A percentile compares a stretch with the other conserved stretches of the same genome.
Evolutionary conservation across 352 stramenopile genomes (phyloP).

Genomic region (Plasmopara halstedii): DNA sequence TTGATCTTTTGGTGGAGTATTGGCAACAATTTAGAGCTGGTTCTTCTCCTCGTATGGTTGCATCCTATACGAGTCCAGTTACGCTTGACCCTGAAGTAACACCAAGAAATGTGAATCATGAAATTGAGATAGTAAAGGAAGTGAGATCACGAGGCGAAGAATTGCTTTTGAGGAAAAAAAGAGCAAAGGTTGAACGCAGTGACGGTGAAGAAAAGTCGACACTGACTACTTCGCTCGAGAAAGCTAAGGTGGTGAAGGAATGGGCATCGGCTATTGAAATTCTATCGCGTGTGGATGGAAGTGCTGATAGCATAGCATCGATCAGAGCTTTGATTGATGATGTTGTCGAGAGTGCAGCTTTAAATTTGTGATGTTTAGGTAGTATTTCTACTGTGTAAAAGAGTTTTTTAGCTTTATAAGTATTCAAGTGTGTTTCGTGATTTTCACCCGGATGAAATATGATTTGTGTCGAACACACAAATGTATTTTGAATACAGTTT

Average conservation of each 20-base stretch:
- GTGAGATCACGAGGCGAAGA: neutral
- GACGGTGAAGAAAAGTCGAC: neutral
- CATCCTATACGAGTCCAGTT: neutral
- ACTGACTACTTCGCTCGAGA: slow-evolving; percentile 9
- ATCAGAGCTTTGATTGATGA: slow-evolving; percentile 17
- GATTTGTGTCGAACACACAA: no score
- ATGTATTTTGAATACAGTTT: no score
- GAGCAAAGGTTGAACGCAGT: slow-evolving; percentile 3
- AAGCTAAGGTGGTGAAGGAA: slow-evolving; percentile 22
- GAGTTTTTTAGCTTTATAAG: no score
- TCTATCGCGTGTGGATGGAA: slow-evolving; percentile 21
- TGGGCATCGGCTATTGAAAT: slow-evolving; percentile 24
- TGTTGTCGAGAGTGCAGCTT: slow-evolving; percentile 12
- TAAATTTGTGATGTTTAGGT: slow-evolving; percentile 9
- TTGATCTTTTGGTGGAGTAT: slow-evolving; percentile 10
- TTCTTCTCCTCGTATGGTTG: neutral
- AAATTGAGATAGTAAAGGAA: neutral
- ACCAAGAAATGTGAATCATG: neutral
- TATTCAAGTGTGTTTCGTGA: no score
- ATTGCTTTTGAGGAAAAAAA: slow-evolving; percentile 4
- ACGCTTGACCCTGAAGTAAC: neutral
- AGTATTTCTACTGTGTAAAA: no score
- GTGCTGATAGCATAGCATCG: slow-evolving; percentile 12
- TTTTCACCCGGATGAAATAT: no score
- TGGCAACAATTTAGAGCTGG: slow-evolving; percentile 6